A percentile compares a stretch with the other conserved stretches of the same genome.
Conservation (phyloP, 352 stramenopile genomes). For the Blastocystis sp. region DNA sequence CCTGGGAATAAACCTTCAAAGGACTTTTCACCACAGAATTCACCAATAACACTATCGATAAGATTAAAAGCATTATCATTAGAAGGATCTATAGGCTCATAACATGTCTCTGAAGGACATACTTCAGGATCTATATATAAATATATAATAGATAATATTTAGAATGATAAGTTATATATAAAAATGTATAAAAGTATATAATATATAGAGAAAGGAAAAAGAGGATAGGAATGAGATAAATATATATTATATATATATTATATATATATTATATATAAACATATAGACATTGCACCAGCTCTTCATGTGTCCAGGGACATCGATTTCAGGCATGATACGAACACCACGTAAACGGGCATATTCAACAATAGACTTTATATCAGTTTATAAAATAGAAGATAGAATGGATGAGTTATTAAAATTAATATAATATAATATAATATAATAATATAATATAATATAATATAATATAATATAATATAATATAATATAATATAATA, state of each 20-base stretch:
- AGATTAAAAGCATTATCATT: constrained; percentile 25
- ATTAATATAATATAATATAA: constrained; percentile 5
- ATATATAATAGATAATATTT: neutral
- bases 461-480: too few relatives aligned
- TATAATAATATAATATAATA: neutral
- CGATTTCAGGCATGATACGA: constrained; percentile 37
- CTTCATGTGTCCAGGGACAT: constrained; percentile 29
- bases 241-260: too few relatives aligned
- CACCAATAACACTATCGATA: constrained; percentile 22
- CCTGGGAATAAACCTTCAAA: constrained; percentile 34
- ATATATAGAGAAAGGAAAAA: constrained; percentile 8
- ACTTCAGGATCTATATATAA: constrained; percentile 20
- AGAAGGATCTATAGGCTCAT: constrained; percentile 2
- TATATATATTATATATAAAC: neutral
- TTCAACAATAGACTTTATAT: constrained; percentile 32
- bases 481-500: too few relatives aligned
- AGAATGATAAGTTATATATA: constrained; percentile 12
- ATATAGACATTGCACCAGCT: constrained; percentile 24
- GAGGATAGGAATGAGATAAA: too few relatives aligned
- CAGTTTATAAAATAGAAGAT: constrained; percentile 6
- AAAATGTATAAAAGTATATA: constrained; percentile 8
- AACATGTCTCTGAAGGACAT: constrained; percentile 12
- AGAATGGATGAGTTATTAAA: neutral
- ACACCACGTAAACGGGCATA: constrained; percentile 35
- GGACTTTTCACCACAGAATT: constrained; percentile 8